Evolutionary conservation across 2,329 filamentous ascomycete species (phyloP).

Genomic region (Ceratocystis colombiana): DNA sequence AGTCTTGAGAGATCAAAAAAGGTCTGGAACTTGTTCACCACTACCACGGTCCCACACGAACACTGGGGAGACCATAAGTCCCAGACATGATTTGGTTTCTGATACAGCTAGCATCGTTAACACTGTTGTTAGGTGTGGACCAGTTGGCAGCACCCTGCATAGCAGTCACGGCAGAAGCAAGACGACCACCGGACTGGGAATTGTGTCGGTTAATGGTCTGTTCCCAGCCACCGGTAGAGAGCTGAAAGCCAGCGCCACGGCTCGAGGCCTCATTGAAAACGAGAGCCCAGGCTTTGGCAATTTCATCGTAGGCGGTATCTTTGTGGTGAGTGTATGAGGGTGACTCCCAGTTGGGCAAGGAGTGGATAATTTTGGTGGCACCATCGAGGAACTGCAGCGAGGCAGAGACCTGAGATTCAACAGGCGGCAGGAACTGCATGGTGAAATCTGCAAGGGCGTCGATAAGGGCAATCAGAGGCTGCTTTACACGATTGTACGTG

Average conservation of each 20-base stretch:
- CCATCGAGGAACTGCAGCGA: conserved; percentile 83
- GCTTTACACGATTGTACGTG: conserved; percentile 83
- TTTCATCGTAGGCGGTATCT: conserved; percentile 91
- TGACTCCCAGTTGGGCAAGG: conserved; percentile 81
- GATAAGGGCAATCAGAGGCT: conserved; percentile 67
- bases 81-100: conserved; percentile 53
- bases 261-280: conserved; percentile 88
- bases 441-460: conserved; percentile 91
- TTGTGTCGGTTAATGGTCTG: conserved; percentile 80
- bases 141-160: conserved; percentile 66
- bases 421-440: conserved; percentile 85
- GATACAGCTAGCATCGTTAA: conserved; percentile 44
- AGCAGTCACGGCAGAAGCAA: conserved; percentile 69
- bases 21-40: neutral
- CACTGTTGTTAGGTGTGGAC: conserved; percentile 32
- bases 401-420: conserved; percentile 70
- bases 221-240: conserved; percentile 90
- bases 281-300: conserved; percentile 83
- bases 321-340: conserved; percentile 85
- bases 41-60: conserved; percentile 54
- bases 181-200: conserved; percentile 68
- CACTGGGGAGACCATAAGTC: conserved; percentile 46
- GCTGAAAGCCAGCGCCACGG: conserved; percentile 75
- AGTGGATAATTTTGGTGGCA: conserved; percentile 81
- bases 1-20: neutral